Evolutionary conservation across 1,284 basidiomycete genomes (phyloP).

Genomic region (Apiotrichum mycotoxinovorans): DNA sequence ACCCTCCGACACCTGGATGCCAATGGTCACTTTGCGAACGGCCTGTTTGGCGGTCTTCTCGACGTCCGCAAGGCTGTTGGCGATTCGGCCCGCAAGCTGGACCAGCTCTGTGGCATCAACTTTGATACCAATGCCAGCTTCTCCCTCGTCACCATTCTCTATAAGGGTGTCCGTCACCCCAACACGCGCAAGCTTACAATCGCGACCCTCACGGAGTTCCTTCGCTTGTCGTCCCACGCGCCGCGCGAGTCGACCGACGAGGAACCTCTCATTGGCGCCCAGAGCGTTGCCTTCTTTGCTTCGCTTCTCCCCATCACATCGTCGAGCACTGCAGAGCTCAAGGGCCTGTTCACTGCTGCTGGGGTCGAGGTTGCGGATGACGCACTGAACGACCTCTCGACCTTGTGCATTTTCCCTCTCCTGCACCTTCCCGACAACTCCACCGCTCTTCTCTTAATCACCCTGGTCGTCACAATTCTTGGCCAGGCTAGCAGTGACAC

Average conservation of each 20-base stretch:
- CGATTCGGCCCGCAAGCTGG: conserved; percentile 68
- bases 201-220: conserved; percentile 31
- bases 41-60: conserved; percentile 56
- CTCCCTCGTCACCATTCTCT: conserved; percentile 72
- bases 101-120: conserved; percentile 67
- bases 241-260: conserved; percentile 33
- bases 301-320: conserved; percentile 66
- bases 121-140: conserved; percentile 78
- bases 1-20: conserved; percentile 51
- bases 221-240: conserved; percentile 54
- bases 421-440: conserved; percentile 56
- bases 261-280: conserved; percentile 52
- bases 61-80: conserved; percentile 64
- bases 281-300: conserved; percentile 75
- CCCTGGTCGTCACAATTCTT: conserved; percentile 73
- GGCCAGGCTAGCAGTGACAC: conserved; percentile 69
- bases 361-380: conserved; percentile 57
- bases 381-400: conserved; percentile 53
- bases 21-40: conserved; percentile 55
- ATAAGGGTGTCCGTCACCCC: conserved; percentile 75
- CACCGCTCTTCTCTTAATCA: conserved; percentile 67
- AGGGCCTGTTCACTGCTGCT: conserved; percentile 61
- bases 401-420: conserved; percentile 52
- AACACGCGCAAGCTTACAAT: conserved; percentile 54
- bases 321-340: conserved; percentile 58